Conservation (phyloP, 441 rosid genomes). For the Aquilaria agallochum region DNA sequence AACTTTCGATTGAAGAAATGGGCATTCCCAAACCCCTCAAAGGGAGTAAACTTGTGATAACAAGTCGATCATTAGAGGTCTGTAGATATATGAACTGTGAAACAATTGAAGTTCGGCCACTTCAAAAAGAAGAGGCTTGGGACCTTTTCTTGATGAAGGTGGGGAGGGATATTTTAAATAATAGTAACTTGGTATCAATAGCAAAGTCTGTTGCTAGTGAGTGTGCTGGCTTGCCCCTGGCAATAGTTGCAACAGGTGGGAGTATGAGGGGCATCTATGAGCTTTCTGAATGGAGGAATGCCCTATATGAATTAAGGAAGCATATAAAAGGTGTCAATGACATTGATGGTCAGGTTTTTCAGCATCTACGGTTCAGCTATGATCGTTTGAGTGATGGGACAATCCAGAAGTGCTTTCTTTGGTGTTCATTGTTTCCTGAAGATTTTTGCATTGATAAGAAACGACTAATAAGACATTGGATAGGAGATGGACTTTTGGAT, state of each 20-base stretch:
- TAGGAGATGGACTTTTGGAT: conserved; percentile 7
- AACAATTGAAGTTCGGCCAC: neutral
- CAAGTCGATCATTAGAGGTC: neutral
- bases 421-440: conserved; percentile 9
- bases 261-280: neutral
- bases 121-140: neutral
- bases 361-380: conserved; percentile 11
- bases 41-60: neutral
- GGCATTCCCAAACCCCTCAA: neutral
- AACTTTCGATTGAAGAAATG: conserved; percentile 14
- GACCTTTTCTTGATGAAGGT: neutral
- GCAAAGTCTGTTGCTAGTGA: neutral
- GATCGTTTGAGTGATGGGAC: neutral
- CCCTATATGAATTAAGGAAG: neutral
- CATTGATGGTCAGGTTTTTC: conserved; percentile 8
- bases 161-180: neutral
- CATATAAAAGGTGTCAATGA: neutral
- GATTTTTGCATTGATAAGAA: neutral
- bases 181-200: too few relatives aligned
- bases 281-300: neutral
- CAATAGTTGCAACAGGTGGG: neutral
- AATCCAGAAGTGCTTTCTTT: conserved; percentile 12
- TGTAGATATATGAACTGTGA: neutral
- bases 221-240: neutral
- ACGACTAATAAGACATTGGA: conserved; percentile 7